A percentile compares a stretch with the other conserved stretches of the same genome.
phyloP scores from a whole-genome alignment of 164 flowering plant genomes.

The Tinospora cordifolia region DNA sequence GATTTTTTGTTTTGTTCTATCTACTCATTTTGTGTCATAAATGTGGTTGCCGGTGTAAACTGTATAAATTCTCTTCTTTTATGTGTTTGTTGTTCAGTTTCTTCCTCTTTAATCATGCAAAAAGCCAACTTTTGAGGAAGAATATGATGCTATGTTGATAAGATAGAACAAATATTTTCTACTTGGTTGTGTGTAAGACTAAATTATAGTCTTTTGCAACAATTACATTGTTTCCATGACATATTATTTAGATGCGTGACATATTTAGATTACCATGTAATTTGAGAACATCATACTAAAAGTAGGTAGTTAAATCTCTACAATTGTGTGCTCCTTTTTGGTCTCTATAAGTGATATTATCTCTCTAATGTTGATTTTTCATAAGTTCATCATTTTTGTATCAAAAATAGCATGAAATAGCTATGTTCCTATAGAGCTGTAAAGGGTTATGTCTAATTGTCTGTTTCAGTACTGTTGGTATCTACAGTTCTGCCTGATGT shows the following conservation, averaged over 20 bases:
- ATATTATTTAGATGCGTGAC: no score
- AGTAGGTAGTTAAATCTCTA: no score
- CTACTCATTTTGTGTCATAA: neutral
- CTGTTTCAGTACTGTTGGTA: no score
- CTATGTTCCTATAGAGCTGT: no score
- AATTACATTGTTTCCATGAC: neutral
- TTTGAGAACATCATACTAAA: neutral
- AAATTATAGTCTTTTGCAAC: neutral
- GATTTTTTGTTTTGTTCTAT: no score
- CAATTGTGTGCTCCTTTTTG: no score
- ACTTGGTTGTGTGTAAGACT: neutral
- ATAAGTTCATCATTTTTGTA: no score
- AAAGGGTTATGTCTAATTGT: no score
- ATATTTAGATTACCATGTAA: neutral
- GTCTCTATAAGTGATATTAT: no score
- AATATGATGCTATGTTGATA: neutral
- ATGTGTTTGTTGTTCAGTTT: neutral
- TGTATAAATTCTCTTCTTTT: neutral
- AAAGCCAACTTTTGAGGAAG: neutral
- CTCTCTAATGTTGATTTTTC: no score
- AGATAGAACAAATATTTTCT: neutral
- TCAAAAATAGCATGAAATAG: no score
- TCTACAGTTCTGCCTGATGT: no score
- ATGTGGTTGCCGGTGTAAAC: conserved; percentile 1
- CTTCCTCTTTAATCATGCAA: neutral